These are phyloP conservation scores for Colletotrichum sp. DNA, from an alignment of 2,329 filamentous ascomycete genomes.

Conservation along the genomic window DNA sequence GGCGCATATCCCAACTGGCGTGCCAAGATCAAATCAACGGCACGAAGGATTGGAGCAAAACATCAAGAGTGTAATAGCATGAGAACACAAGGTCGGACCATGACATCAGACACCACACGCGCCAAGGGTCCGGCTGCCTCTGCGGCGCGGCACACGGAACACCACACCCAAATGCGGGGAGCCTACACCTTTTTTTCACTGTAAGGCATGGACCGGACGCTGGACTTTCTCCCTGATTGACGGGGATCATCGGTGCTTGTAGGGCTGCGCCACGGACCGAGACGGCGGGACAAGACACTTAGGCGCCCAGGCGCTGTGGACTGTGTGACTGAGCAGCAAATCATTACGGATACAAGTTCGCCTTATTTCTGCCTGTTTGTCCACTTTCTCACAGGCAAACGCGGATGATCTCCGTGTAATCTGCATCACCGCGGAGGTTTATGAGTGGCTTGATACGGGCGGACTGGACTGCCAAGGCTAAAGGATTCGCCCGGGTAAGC, in stretches of 20 bases:
- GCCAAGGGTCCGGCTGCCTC: neutral
- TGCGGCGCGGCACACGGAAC: neutral
- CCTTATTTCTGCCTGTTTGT: neutral
- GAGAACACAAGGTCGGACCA: neutral
- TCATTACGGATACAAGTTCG: neutral
- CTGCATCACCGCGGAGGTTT: neutral
- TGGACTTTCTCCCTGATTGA: neutral
- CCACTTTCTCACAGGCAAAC: neutral
- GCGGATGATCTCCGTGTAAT: neutral
- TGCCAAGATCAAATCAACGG: neutral
- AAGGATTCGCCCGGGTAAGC: neutral
- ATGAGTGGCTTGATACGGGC: neutral
- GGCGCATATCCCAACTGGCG: neutral
- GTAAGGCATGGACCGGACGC: neutral
- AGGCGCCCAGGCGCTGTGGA: too few species aligned
- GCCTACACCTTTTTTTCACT: neutral
- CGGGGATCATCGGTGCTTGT: slow-evolving; percentile 2
- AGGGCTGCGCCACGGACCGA: neutral
- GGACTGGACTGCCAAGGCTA: neutral
- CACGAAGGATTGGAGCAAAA: neutral
- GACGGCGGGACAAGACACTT: neutral
- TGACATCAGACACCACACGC: neutral
- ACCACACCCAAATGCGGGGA: neutral
- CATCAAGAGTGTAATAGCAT: neutral
- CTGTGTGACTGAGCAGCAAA: neutral